A percentile compares a stretch with the other conserved stretches of the same genome.
These are phyloP conservation scores for Linnemannia elongata DNA, from an alignment of 192 early-diverging fungal genomes.

Conservation along the genomic window DNA sequence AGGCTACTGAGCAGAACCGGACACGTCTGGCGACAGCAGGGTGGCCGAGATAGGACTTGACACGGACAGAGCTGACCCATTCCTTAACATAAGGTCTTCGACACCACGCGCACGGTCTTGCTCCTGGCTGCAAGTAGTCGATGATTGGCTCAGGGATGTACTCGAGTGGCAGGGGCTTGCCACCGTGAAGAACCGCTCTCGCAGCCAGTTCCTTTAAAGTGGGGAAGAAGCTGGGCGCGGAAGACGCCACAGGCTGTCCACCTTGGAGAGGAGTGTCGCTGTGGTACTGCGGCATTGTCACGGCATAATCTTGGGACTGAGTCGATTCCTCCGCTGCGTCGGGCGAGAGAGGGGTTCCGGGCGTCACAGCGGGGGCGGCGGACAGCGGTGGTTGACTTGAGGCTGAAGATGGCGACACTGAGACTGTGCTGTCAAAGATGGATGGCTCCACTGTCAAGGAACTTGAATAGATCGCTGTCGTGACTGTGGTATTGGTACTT, in stretches of 20 bases:
- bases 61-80: slow-evolving; percentile 67
- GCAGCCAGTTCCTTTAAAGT: slow-evolving; percentile 62
- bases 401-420: neutral
- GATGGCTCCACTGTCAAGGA: slow-evolving; percentile 23
- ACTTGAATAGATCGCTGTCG: slow-evolving; percentile 25
- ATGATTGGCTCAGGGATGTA: slow-evolving; percentile 37
- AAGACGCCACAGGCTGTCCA: neutral
- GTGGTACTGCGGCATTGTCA: neutral
- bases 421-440: slow-evolving; percentile 31
- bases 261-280: neutral
- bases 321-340: neutral
- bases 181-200: slow-evolving; percentile 40
- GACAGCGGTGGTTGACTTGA: neutral
- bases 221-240: slow-evolving; percentile 49
- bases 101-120: slow-evolving; percentile 55
- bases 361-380: neutral
- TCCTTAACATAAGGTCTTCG: slow-evolving; percentile 64
- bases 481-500: neutral
- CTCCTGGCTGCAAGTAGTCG: slow-evolving; percentile 53
- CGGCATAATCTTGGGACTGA: neutral
- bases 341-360: neutral
- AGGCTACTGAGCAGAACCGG: slow-evolving; percentile 61
- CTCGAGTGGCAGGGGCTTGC: slow-evolving; percentile 39
- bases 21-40: slow-evolving; percentile 66
- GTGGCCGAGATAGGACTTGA: slow-evolving; percentile 65